Base-by-base conservation (phyloP, 2,329 filamentous ascomycete genomes). In the Colletotrichum gloeosporioides region DNA sequence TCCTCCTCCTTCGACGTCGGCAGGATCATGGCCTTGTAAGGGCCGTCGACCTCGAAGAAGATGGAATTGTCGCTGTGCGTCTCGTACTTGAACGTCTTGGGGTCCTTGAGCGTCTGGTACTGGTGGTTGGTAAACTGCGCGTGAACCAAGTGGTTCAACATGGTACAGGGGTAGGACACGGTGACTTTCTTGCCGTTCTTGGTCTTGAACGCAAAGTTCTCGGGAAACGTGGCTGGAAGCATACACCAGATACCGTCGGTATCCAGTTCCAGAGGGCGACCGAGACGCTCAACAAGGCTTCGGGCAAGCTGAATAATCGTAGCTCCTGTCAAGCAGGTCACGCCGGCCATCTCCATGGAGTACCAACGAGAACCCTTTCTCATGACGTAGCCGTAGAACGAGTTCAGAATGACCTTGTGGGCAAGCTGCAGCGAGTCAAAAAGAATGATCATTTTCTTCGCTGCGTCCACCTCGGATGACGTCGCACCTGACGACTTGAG, bases 161-260 rank as follows among this genome's bases (percentile, higher is more conserved):
- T 99, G 79, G 98, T 96, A 84, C 97, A 99, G 72, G 97, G 97
- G 82, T 99, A 99, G 1, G 97, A 99, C 66, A 99, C 96, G n/a
- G 94, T 90, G 76, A 99, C 83, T 84, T 99, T 99, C 89, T 99
- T 99, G 79, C 97, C 97, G 80, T 96, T 98, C 85, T 96, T 98
- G 79, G 98, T 87, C 81, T 95, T 98, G 88, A 99, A 99, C 0
- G 93, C 90, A 81, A 98, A 98, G 85, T 99, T 98, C 82, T 99
- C 97, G 0, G 97, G 97, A 80, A 99, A 99, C 0, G 95, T 97
- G 1, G 95, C 96, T 0, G 97, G 97, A 80, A 99, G 90, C 91
- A 99, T 99, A 86, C 97, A 99, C 98, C 97, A 99, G 81, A 99
- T 99, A 91, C 98, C 97, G 83, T 99, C 97, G 4, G 97, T 99